A percentile compares a stretch with the other conserved stretches of the same genome.
These are phyloP conservation scores for Ustulina deusta DNA, from an alignment of 2,329 filamentous ascomycete species.

Conservation along the genomic window DNA sequence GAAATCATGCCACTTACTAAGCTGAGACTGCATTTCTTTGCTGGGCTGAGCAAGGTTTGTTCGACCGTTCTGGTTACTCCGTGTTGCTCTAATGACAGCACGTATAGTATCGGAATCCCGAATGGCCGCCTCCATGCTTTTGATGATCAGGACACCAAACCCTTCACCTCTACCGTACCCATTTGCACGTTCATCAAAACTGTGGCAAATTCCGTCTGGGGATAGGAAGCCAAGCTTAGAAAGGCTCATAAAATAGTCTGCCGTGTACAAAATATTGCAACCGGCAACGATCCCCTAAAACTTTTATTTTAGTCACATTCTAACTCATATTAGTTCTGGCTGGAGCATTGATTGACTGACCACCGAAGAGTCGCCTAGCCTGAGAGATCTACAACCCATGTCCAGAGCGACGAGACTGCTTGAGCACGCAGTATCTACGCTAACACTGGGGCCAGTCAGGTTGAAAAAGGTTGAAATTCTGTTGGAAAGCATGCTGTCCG, in stretches of 20 bases:
- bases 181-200: constrained; percentile 39
- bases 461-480: constrained; percentile 12
- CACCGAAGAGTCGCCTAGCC: too few species aligned
- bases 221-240: too few species aligned
- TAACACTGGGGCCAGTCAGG: constrained; percentile 1
- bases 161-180: constrained; percentile 61
- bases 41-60: constrained; percentile 45
- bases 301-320: too few species aligned
- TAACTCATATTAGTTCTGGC: too few species aligned
- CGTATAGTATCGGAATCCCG: constrained; percentile 52
- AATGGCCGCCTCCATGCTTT: constrained; percentile 60
- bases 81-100: constrained; percentile 42
- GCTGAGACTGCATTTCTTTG: constrained; percentile 44
- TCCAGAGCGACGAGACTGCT: constrained; percentile 16
- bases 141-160: constrained; percentile 62
- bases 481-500: neutral
- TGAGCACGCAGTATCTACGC: constrained; percentile 14
- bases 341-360: too few species aligned
- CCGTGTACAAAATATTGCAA: too few species aligned
- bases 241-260: too few species aligned
- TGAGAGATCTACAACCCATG: neutral
- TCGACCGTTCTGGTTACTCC: constrained; percentile 45
- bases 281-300: too few species aligned
- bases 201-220: constrained; percentile 30
- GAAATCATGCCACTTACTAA: too few species aligned